These are phyloP conservation scores for Modicella reniformis DNA, from an alignment of 371 early-diverging fungal species.

Conservation along the genomic window DNA sequence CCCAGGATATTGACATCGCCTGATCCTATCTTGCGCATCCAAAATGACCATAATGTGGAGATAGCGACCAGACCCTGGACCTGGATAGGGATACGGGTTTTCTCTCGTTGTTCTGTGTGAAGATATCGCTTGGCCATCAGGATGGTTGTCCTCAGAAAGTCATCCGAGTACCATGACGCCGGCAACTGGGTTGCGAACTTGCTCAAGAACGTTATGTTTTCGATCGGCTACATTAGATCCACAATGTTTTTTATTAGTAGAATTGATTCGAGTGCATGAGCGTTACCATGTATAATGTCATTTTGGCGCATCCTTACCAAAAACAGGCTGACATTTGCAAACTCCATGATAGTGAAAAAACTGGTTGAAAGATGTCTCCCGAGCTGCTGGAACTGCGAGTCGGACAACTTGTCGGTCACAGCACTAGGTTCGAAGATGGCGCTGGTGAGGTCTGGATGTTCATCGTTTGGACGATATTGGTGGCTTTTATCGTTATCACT, in stretches of 20 bases:
- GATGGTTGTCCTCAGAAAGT: slow-evolving; percentile 39
- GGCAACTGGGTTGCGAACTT: slow-evolving; percentile 43
- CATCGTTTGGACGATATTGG: background rate
- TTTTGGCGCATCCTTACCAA: slow-evolving; percentile 32
- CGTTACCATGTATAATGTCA: background rate
- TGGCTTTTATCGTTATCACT: slow-evolving; percentile 5
- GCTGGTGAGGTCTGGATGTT: background rate
- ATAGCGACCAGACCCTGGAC: slow-evolving; percentile 35
- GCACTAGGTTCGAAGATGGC: slow-evolving; percentile 8
- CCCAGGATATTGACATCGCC: slow-evolving; percentile 43
- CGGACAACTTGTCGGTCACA: slow-evolving; percentile 30
- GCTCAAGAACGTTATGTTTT: slow-evolving; percentile 34
- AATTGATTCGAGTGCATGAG: background rate
- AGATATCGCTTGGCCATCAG: slow-evolving; percentile 34
- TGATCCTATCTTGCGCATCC: slow-evolving; percentile 54
- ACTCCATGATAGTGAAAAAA: slow-evolving; percentile 51
- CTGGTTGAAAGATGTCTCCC: slow-evolving; percentile 47
- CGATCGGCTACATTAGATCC: slow-evolving; percentile 36
- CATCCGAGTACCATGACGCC: slow-evolving; percentile 51
- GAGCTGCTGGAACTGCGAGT: slow-evolving; percentile 44
- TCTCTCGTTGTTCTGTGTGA: slow-evolving; percentile 31
- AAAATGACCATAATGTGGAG: slow-evolving; percentile 46
- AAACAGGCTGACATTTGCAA: slow-evolving; percentile 32
- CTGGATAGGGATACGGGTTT: slow-evolving; percentile 40
- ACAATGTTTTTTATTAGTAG: too few species aligned